Evolutionary conservation across 2,329 filamentous ascomycete species (phyloP).

Genomic region (Trichophyton benhamiae): DNA sequence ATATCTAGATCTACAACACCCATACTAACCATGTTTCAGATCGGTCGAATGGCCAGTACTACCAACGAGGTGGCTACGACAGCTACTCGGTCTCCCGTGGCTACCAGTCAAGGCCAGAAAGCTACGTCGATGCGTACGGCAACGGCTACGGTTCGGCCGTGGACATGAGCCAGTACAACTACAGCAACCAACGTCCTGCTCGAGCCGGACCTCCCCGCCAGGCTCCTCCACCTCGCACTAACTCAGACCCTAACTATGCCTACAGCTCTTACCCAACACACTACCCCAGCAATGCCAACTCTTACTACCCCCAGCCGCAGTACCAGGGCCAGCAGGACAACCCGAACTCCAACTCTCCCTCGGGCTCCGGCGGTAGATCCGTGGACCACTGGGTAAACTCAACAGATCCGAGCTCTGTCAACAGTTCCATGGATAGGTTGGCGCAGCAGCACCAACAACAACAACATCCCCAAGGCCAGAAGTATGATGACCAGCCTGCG

Average conservation of each 20-base stretch:
- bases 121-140: constrained; percentile 30
- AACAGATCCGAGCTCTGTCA: constrained; percentile 86
- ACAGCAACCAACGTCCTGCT: constrained; percentile 16
- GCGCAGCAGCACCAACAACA: constrained; percentile 35
- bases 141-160: constrained; percentile 11
- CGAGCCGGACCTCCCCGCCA: constrained; percentile 15
- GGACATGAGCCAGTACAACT: constrained; percentile 29
- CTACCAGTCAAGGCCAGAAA: constrained; percentile 33
- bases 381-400: constrained; percentile 64
- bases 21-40: constrained; percentile 13
- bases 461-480: constrained; percentile 20
- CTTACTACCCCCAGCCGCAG: constrained; percentile 14
- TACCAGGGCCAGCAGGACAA: constrained; percentile 70
- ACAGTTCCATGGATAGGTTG: constrained; percentile 74
- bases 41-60: constrained; percentile 21
- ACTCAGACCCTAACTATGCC: constrained; percentile 23
- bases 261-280: too few relatives aligned
- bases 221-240: constrained; percentile 20
- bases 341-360: constrained; percentile 59
- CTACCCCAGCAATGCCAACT: constrained; percentile 11
- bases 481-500: constrained; percentile 18
- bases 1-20: background rate
- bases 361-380: constrained; percentile 57
- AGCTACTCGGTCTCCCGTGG: constrained; percentile 26
- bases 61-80: constrained; percentile 22